A percentile compares a stretch with the other conserved stretches of the same genome.
Conservation (phyloP, 2,329 filamentous ascomycete species). For the Thielaviopsis cerberus region DNA sequence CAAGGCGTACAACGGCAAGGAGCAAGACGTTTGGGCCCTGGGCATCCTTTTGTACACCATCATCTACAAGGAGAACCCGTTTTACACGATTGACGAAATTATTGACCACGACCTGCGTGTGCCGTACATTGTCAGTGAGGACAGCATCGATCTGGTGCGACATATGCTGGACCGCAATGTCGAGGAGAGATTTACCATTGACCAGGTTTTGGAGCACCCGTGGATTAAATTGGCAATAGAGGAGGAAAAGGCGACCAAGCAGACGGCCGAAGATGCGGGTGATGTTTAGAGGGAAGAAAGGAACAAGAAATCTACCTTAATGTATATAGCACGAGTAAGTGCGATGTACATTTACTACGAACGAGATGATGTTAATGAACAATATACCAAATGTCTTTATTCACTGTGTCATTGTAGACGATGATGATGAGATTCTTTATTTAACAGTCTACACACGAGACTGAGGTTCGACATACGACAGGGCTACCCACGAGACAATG, state of each 20-base stretch:
- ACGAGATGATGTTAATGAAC: not conserved
- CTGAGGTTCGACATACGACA: too few relatives aligned
- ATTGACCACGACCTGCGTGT: constrained; percentile 91
- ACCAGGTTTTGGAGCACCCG: constrained; percentile 71
- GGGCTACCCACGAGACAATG: too few relatives aligned
- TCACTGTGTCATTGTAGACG: too few relatives aligned
- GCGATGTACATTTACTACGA: not conserved
- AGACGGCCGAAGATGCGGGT: not conserved
- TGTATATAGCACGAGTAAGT: too few relatives aligned
- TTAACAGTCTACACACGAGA: too few relatives aligned
- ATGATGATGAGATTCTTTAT: too few relatives aligned
- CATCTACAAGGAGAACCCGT: constrained; percentile 98
- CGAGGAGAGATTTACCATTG: constrained; percentile 63
- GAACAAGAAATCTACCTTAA: too few relatives aligned
- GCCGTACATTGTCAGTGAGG: constrained; percentile 73
- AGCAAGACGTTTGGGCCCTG: constrained; percentile 95
- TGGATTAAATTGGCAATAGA: constrained; percentile 37
- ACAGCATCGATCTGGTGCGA: constrained; percentile 79
- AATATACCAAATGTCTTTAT: too few relatives aligned
- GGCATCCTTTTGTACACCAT: constrained; percentile 96
- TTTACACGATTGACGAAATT: constrained; percentile 97
- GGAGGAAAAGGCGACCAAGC: constrained; percentile 6
- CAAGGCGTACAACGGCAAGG: constrained; percentile 79
- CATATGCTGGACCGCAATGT: constrained; percentile 88
- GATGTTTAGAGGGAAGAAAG: not conserved